Base-by-base conservation (phyloP, 345 rosid species). In the Psidium friedrichsthalianum region DNA sequence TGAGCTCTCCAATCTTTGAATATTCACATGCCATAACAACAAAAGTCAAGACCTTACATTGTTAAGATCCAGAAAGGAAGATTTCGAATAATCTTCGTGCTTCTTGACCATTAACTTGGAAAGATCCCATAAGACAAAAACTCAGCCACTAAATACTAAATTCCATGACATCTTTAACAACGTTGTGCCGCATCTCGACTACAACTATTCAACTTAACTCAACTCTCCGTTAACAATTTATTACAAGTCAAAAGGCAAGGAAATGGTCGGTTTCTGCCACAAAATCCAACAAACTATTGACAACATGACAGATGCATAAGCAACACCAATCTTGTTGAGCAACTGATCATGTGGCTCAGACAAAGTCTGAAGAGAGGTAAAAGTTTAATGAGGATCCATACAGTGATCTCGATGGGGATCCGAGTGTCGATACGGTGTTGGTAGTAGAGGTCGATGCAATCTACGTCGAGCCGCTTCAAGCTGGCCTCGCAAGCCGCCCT, bases 401-500 rank as follows among this genome's bases (percentile, higher is more conserved):
- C 94, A 86, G 94, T 94, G 88, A 91, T 15, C 49, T 83, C 49
- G 64, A 49, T 14, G 24, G 84, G 57, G 11, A 36, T 53, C 2
- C 58, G 58, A 53, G 74, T 25, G 57, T 29, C 49, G 13, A 7
- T 29, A 13, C 22, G 57, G n/a, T 18, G 15, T 78, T 24, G 44
- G 25, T 18, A 16, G 44, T 20, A 24, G 51, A 42, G 51, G 44
- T 76, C 44, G 13, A 42, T 25, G 24, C 82, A 78, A 40, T 85
- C 88, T 61, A 91, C 90, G 13, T 87, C 89, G 82, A 94, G 94
- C 82, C 94, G 90, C 76, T 86, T 91, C 90, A 94, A 90, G 82
- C 95, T 94, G 21, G 86, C 94, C 83, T 93, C 94, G 74, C 94
- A 93, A 83, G 93, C 89, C 53, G 88, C 85, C 74, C 95, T 88